phyloP scores from a whole-genome alignment of 495 filamentous ascomycete genomes.

The Staphylotrichum tortipilum region DNA sequence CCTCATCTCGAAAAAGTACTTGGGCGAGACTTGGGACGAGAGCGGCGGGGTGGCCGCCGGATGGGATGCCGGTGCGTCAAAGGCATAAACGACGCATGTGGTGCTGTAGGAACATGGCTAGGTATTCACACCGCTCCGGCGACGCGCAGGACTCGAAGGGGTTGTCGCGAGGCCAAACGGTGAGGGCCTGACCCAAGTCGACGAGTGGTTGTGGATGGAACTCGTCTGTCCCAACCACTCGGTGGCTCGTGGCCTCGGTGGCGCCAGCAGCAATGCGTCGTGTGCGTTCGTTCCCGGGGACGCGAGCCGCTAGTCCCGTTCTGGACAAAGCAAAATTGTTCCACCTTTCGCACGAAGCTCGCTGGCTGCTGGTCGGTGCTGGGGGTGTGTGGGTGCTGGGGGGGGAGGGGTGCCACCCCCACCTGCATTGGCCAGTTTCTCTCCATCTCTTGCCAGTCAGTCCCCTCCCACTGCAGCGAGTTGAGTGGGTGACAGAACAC shows the following conservation, averaged over 20 bases:
- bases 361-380: slow-evolving; percentile 9
- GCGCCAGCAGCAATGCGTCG: too few species aligned
- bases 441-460: too few species aligned
- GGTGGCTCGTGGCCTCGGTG: too few species aligned
- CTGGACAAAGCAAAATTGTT: slow-evolving; percentile 23
- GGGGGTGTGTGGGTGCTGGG: too few species aligned
- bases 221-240: slow-evolving; percentile 17
- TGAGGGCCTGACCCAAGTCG: background rate
- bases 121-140: slow-evolving; percentile 14
- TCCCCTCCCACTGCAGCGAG: too few species aligned
- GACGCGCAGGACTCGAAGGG: background rate
- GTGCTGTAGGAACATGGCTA: background rate
- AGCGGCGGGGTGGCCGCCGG: slow-evolving; percentile 5
- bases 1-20: slow-evolving; percentile 8
- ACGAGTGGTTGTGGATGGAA: slow-evolving; percentile 6
- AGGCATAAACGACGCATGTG: background rate
- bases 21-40: slow-evolving; percentile 3
- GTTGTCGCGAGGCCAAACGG: slow-evolving; percentile 1
- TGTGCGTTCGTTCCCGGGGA: slow-evolving; percentile 9
- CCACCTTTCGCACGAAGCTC: slow-evolving; percentile 10
- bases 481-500: too few species aligned
- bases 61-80: background rate
- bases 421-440: slow-evolving; percentile 16
- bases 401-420: slow-evolving; percentile 18
- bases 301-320: slow-evolving; percentile 14